Evolutionary conservation across 2,329 filamentous ascomycete genomes (phyloP).

Genomic region (Ceratocystis alfenasii): DNA sequence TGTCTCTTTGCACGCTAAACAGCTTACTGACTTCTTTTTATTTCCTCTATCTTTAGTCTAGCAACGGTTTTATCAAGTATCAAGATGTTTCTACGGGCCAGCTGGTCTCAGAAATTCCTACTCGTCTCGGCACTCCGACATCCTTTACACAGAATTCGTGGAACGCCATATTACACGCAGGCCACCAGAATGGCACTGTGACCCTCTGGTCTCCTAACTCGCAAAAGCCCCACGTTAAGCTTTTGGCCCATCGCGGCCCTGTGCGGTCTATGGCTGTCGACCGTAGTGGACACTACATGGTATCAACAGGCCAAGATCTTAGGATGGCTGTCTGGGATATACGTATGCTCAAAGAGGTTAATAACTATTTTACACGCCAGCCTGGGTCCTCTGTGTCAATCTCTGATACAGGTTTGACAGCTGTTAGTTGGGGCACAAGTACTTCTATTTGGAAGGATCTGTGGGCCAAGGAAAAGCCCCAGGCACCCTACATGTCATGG

Average conservation of each 20-base stretch:
- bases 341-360: conserved; percentile 83
- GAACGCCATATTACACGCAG: conserved; percentile 84
- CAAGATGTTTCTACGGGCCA: conserved; percentile 91
- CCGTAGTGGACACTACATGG: conserved; percentile 88
- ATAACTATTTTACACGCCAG: conserved; percentile 72
- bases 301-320: conserved; percentile 76
- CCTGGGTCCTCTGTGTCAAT: conserved; percentile 77
- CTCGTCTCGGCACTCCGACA: conserved; percentile 70
- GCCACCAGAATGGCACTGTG: conserved; percentile 89
- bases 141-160: conserved; percentile 78
- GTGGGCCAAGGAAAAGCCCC: conserved; percentile 69
- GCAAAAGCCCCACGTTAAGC: conserved; percentile 73
- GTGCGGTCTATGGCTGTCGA: conserved; percentile 78
- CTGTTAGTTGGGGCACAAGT: conserved; percentile 82
- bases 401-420: conserved; percentile 76
- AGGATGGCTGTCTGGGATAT: conserved; percentile 96
- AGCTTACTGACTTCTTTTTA: neutral
- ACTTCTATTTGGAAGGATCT: conserved; percentile 85
- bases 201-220: conserved; percentile 94
- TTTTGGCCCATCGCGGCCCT: conserved; percentile 79
- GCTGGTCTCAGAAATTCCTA: conserved; percentile 73
- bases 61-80: conserved; percentile 78
- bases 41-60: conserved; percentile 40
- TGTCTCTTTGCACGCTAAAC: neutral
- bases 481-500: conserved; percentile 87